Evolutionary conservation across 2,329 filamentous ascomycete genomes (phyloP).

Genomic region (Cercospora sp.): DNA sequence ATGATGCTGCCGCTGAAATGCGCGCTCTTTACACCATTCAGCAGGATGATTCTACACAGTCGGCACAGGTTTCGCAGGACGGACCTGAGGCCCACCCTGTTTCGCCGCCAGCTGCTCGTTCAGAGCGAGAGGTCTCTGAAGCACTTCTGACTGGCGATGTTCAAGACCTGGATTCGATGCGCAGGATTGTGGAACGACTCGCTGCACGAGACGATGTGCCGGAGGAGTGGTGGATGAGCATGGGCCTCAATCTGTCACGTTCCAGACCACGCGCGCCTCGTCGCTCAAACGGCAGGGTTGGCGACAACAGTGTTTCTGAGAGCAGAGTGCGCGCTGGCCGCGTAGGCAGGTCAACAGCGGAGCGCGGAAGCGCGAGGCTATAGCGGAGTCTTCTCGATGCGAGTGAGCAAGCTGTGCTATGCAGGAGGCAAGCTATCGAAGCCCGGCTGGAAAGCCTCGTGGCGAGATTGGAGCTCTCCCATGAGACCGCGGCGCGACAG

Average conservation of each 20-base stretch:
- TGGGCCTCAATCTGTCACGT: slow-evolving; percentile 42
- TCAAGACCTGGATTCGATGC: slow-evolving; percentile 62
- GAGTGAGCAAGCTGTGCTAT: neutral
- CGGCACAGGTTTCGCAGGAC: slow-evolving; percentile 28
- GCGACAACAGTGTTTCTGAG: slow-evolving; percentile 2
- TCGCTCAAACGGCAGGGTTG: slow-evolving; percentile 2
- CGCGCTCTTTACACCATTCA: slow-evolving; percentile 14
- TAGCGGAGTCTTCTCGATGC: slow-evolving; percentile 4
- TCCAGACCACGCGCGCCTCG: slow-evolving; percentile 22
- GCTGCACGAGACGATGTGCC: slow-evolving; percentile 72
- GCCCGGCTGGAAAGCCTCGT: neutral
- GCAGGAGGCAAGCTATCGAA: slow-evolving; percentile 2
- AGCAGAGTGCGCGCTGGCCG: slow-evolving; percentile 5
- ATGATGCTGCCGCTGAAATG: slow-evolving; percentile 4
- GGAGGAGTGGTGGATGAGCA: slow-evolving; percentile 72
- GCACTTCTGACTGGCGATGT: slow-evolving; percentile 31
- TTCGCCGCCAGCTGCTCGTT: slow-evolving; percentile 30
- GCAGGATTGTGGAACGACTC: slow-evolving; percentile 69
- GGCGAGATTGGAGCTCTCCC: neutral
- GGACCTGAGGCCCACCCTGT: slow-evolving; percentile 32
- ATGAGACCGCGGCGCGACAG: neutral
- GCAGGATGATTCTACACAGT: slow-evolving; percentile 17
- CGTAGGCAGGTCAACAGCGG: neutral
- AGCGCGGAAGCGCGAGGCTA: slow-evolving; percentile 13
- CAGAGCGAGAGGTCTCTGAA: slow-evolving; percentile 28